Base-by-base conservation (phyloP, 352 stramenopile species). In the Hyaloperonospora brassicae region DNA sequence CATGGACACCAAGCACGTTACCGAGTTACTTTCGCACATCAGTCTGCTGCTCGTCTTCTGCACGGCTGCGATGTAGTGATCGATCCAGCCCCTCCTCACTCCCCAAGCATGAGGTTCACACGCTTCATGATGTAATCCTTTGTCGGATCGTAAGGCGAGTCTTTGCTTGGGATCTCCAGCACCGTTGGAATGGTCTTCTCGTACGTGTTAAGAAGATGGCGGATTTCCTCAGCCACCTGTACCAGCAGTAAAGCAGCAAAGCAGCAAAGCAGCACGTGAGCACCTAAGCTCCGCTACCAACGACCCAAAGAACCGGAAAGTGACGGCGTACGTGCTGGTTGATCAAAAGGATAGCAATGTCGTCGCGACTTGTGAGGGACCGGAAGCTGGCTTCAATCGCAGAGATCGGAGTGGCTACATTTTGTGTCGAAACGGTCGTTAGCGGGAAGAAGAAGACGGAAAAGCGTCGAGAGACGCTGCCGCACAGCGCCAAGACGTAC, bases 101-200 rank as follows among this genome's bases (percentile, higher is more conserved):
- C 83, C 56, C 89, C 89, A 9, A 97, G 84, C 83, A 97, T 93
- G 48, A 93, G 69, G 63, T 89, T 95, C 38, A 99, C 94, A 56
- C 95, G 84, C 81, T 98, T 96, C 95, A 99, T 98, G 72, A 99
- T 98, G 73, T 98, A 98, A 81, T 99, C 96, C 84, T 99, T 97
- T 57, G 95, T 70, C 21, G 96, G 94, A 71, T 99, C 95, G 67
- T 99, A 98, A 45, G 86, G 88, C 50, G 71, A 76, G 64, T 96
- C 87, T 58, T 98, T 98, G 68, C 85, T 97, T 42, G 95, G 96
- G 62, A 99, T 99, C 72, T 99, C 96, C 50, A 99, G 79, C 52
- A 99, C 85, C 8, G 96, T 99, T 25, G 96, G 96, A 66, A 99
- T 98, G 24, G 95, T 98, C 72, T 98, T 95, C 40, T 97, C 91